These are phyloP conservation scores for Apocynum venetum DNA, from an alignment of 257 asterid species.

Conservation along the genomic window DNA sequence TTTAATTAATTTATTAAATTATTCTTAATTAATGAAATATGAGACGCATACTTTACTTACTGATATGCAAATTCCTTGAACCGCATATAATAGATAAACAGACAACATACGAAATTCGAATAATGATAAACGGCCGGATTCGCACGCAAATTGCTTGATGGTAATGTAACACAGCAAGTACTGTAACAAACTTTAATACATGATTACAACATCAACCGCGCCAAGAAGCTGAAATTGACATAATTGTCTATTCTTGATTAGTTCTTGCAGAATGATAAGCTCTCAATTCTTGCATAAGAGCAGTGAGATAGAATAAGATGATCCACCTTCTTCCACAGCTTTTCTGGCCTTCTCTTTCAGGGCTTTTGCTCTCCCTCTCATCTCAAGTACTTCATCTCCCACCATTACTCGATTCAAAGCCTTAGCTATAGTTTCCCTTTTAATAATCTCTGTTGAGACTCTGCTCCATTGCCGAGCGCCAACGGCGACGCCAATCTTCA, in stretches of 20 bases:
- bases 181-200: too few species aligned
- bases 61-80: too few species aligned
- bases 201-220: too few species aligned
- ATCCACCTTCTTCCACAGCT: conserved; percentile 62
- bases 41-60: too few species aligned
- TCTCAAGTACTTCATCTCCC: conserved; percentile 28
- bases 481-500: conserved; percentile 35
- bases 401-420: conserved; percentile 32
- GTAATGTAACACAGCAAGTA: too few species aligned
- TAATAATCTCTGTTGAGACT: conserved; percentile 19
- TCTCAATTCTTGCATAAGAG: conserved; percentile 35
- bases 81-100: too few species aligned
- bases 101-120: too few species aligned
- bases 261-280: neutral
- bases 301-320: conserved; percentile 42
- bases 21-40: too few species aligned
- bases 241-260: neutral
- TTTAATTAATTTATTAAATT: too few species aligned
- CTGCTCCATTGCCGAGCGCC: conserved; percentile 29
- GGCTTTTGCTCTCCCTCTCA: conserved; percentile 30
- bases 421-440: conserved; percentile 23
- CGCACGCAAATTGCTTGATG: too few species aligned
- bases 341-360: conserved; percentile 34
- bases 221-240: too few species aligned
- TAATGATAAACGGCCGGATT: too few species aligned